Evolutionary conservation across 2,329 filamentous ascomycete species (phyloP).

Genomic region (Colletotrichum musicola): DNA sequence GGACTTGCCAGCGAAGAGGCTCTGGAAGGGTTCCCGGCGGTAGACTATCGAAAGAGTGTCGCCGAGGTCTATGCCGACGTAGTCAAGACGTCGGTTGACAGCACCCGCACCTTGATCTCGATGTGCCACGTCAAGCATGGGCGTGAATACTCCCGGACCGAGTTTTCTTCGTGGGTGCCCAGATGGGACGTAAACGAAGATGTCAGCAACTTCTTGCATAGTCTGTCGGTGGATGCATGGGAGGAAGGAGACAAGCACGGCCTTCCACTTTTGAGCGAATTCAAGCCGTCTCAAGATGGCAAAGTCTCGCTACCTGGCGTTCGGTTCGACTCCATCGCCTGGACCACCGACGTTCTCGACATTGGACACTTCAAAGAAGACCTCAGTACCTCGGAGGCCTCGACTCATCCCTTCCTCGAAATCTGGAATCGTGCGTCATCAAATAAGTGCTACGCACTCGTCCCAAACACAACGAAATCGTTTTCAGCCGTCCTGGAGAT

Average conservation of each 20-base stretch:
- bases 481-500: conserved; percentile 1
- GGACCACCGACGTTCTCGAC: conserved; percentile 2
- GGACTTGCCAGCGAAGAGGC: neutral
- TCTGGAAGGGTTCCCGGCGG: neutral
- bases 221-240: neutral
- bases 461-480: neutral
- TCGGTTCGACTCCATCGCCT: conserved; percentile 16
- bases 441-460: neutral
- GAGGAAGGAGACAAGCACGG: conserved; percentile 12
- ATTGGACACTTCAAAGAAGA: conserved; percentile 17
- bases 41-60: conserved; percentile 11
- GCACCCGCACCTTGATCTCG: neutral
- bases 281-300: neutral
- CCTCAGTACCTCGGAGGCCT: neutral
- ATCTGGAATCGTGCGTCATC: conserved; percentile 17
- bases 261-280: neutral
- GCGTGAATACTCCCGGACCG: neutral
- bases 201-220: neutral
- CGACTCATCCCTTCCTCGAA: conserved; percentile 3
- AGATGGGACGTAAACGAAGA: conserved; percentile 13
- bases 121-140: conserved; percentile 8
- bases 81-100: neutral
- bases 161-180: conserved; percentile 13
- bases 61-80: conserved; percentile 10
- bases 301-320: conserved; percentile 13